phyloP scores from a whole-genome alignment of 2,329 filamentous ascomycete genomes.

The Elsinoe perseae region DNA sequence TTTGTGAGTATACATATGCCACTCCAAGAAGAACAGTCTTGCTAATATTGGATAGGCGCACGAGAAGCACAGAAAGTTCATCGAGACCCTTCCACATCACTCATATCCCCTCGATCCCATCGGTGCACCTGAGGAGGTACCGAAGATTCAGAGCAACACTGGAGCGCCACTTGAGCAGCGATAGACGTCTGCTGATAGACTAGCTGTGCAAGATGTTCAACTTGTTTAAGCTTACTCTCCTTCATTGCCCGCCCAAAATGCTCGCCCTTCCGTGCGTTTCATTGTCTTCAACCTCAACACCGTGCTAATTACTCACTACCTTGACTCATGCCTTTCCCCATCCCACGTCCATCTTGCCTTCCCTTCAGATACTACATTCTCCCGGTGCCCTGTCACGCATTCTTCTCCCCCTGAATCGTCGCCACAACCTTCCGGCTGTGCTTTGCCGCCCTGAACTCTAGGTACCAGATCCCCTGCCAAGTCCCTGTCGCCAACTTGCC shows the following conservation, averaged over 20 bases:
- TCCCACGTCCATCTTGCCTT: neutral
- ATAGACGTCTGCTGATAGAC: slow-evolving; percentile 32
- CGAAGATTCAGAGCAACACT: slow-evolving; percentile 50
- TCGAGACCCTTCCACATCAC: slow-evolving; percentile 72
- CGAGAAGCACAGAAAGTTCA: slow-evolving; percentile 75
- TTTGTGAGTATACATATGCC: slow-evolving; percentile 52
- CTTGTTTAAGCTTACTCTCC: neutral
- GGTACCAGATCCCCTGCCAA: slow-evolving; percentile 91
- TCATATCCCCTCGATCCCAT: slow-evolving; percentile 64
- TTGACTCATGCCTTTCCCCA: neutral
- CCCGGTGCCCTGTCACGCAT: slow-evolving; percentile 25
- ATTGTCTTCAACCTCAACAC: too few relatives aligned
- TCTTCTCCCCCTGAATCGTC: slow-evolving; percentile 83
- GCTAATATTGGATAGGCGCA: slow-evolving; percentile 57
- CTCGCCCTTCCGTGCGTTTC: too few relatives aligned
- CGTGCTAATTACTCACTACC: too few relatives aligned
- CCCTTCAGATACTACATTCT: neutral
- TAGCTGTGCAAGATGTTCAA: neutral
- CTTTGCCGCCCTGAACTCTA: slow-evolving; percentile 73
- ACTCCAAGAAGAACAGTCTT: neutral
- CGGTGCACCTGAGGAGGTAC: slow-evolving; percentile 52
- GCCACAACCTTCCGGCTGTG: slow-evolving; percentile 79
- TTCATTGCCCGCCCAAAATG: neutral
- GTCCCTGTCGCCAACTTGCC: slow-evolving; percentile 64
- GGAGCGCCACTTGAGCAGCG: slow-evolving; percentile 53